Evolutionary conservation across 2,329 filamentous ascomycete genomes (phyloP).

Genomic region (Cladosporium sp.): DNA sequence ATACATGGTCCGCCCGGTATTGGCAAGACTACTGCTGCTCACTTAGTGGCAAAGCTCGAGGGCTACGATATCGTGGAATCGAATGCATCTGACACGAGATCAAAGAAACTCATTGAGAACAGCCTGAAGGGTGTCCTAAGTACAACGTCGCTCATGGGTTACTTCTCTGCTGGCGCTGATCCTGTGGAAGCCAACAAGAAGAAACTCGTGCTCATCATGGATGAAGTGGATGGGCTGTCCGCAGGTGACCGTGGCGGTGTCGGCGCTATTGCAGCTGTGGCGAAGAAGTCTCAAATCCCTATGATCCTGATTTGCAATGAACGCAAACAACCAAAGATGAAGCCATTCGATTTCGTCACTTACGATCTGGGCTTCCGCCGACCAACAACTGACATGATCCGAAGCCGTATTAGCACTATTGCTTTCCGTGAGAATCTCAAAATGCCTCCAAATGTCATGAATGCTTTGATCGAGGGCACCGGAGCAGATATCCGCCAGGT

Average conservation of each 20-base stretch:
- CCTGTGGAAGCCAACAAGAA: slow-evolving; percentile 77
- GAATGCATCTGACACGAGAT: slow-evolving; percentile 92
- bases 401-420: slow-evolving; percentile 90
- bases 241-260: slow-evolving; percentile 94
- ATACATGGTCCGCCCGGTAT: slow-evolving; percentile 94
- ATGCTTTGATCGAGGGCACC: slow-evolving; percentile 91
- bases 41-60: slow-evolving; percentile 86
- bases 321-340: slow-evolving; percentile 90
- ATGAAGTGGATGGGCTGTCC: slow-evolving; percentile 98
- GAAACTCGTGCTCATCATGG: slow-evolving; percentile 96
- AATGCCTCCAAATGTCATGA: slow-evolving; percentile 75
- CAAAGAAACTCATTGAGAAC: slow-evolving; percentile 89
- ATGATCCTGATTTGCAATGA: slow-evolving; percentile 99
- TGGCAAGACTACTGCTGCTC: slow-evolving; percentile 94
- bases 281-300: slow-evolving; percentile 90
- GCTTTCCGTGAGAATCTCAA: slow-evolving; percentile 88
- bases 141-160: slow-evolving; percentile 88
- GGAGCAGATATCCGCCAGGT: slow-evolving; percentile 96
- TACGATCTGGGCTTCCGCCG: slow-evolving; percentile 84
- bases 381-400: slow-evolving; percentile 85
- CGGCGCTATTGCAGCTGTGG: slow-evolving; percentile 86
- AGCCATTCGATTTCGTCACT: slow-evolving; percentile 84
- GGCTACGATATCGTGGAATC: slow-evolving; percentile 92
- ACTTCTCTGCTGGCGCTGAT: slow-evolving; percentile 80
- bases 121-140: slow-evolving; percentile 87